Evolutionary conservation across 352 stramenopile genomes (phyloP).

Genomic region (Phytopythium litorale): DNA sequence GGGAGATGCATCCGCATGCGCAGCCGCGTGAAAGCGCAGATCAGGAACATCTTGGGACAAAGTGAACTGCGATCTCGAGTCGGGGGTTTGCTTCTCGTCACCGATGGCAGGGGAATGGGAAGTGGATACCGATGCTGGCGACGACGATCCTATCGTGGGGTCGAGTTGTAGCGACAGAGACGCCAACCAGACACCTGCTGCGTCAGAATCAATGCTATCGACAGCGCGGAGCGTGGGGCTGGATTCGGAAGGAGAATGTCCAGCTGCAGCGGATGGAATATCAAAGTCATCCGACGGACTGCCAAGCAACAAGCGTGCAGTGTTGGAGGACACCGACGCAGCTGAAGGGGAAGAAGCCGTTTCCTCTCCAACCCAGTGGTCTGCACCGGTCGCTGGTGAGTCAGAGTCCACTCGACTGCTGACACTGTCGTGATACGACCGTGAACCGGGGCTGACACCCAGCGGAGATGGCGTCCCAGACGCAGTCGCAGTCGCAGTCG

Average conservation of each 20-base stretch:
- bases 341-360: background rate
- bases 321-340: background rate
- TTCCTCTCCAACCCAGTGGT: too few relatives aligned
- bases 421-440: background rate
- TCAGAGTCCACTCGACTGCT: background rate
- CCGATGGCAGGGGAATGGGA: background rate
- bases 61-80: background rate
- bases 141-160: background rate
- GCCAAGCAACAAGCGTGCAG: background rate
- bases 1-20: background rate
- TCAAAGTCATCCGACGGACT: background rate
- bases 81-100: background rate
- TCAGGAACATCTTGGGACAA: background rate
- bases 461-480: background rate
- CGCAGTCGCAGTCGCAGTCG: background rate
- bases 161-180: background rate
- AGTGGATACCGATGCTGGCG: background rate
- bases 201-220: background rate
- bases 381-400: background rate
- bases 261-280: background rate
- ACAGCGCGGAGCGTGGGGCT: background rate
- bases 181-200: background rate
- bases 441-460: too few relatives aligned
- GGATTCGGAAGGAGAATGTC: background rate
- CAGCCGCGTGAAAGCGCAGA: background rate